A percentile compares a stretch with the other conserved stretches of the same genome.
These are phyloP conservation scores for Penicillium ucsense DNA, from an alignment of 495 filamentous ascomycete species.

Conservation along the genomic window DNA sequence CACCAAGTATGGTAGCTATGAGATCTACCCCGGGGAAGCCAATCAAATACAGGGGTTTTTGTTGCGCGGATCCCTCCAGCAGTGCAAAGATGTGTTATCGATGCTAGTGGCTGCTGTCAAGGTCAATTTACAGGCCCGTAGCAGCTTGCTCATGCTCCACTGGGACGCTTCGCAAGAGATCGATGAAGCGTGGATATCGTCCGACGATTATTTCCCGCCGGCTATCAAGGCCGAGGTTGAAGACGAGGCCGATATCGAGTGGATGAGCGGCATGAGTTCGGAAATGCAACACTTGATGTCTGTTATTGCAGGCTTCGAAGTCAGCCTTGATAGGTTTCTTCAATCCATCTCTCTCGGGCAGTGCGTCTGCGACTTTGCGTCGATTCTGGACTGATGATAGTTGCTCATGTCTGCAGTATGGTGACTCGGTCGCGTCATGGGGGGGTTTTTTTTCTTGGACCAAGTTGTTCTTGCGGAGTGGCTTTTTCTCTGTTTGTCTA, in stretches of 20 bases:
- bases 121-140: conserved; percentile 1
- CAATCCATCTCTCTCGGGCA: conserved; percentile 7
- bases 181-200: too few relatives aligned
- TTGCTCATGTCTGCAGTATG: too few relatives aligned
- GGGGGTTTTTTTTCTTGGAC: too few relatives aligned
- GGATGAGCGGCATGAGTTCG: neutral
- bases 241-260: conserved; percentile 3
- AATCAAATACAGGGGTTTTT: conserved; percentile 25
- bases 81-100: conserved; percentile 22
- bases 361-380: too few relatives aligned
- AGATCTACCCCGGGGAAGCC: conserved; percentile 26
- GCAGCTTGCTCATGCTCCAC: conserved; percentile 2
- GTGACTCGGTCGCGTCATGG: too few relatives aligned
- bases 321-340: conserved; percentile 24
- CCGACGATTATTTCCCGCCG: too few relatives aligned
- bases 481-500: too few relatives aligned
- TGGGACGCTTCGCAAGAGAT: conserved; percentile 1
- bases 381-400: too few relatives aligned
- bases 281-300: conserved; percentile 20
- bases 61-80: conserved; percentile 19
- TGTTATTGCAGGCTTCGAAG: conserved; percentile 27
- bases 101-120: conserved; percentile 17
- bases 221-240: too few relatives aligned
- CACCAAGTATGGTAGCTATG: conserved; percentile 32
- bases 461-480: too few relatives aligned